Percentiles rank a stretch among this genome's conserved stretches.
phyloP scores from a whole-genome alignment of 116 monocot genomes.

The Cymodocea nodosa region DNA sequence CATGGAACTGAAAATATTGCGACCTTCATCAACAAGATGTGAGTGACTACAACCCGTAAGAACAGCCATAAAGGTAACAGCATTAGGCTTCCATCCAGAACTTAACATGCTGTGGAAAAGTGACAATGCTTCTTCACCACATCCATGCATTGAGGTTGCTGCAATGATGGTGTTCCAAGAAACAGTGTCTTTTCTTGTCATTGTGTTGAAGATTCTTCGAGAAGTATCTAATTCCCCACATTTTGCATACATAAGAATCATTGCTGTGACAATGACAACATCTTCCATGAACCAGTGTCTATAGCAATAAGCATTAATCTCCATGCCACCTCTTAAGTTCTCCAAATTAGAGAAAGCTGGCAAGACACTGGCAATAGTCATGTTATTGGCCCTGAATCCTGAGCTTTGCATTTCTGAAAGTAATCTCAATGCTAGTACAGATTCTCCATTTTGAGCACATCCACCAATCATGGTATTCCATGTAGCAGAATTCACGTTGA shows the following conservation, averaged over 20 bases:
- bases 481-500: conserved; percentile 20
- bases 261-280: conserved; percentile 25
- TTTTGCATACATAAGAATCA: conserved; percentile 52
- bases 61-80: conserved; percentile 43
- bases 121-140: conserved; percentile 26
- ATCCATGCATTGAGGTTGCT: conserved; percentile 72
- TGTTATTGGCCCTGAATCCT: conserved; percentile 32
- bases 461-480: conserved; percentile 75
- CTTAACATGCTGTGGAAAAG: conserved; percentile 1
- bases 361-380: conserved; percentile 41
- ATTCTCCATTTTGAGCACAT: conserved; percentile 27
- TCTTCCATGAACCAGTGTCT: conserved; percentile 19
- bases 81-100: conserved; percentile 10
- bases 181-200: conserved; percentile 36
- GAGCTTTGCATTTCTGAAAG: conserved; percentile 37
- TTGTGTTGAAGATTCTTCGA: conserved; percentile 25
- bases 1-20: conserved; percentile 37
- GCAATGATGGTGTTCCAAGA: conserved; percentile 67
- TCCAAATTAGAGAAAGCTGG: conserved; percentile 37
- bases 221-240: conserved; percentile 52
- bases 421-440: conserved; percentile 29
- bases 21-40: conserved; percentile 40
- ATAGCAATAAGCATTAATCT: conserved; percentile 37
- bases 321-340: conserved; percentile 30
- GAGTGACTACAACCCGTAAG: conserved; percentile 64